Conservation (phyloP, 345 rosid genomes). For the Luvunga scandens region DNA sequence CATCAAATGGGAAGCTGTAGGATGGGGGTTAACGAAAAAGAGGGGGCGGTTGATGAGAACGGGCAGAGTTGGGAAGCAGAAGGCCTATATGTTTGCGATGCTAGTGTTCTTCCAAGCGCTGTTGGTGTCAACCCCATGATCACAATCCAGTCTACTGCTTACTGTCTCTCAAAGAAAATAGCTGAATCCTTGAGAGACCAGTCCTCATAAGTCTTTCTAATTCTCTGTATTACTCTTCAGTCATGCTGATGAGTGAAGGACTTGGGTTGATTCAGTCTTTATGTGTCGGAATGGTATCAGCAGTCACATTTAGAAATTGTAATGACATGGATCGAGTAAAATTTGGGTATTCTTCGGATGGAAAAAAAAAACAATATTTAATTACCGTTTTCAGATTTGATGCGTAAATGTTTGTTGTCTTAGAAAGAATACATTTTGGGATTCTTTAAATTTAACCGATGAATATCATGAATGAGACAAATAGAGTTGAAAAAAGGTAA, state of each 20-base stretch:
- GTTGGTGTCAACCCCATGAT: constrained; percentile 75
- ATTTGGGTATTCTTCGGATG: neutral
- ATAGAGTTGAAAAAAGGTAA: too few species aligned
- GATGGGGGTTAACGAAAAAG: constrained; percentile 45
- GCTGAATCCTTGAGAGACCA: constrained; percentile 32
- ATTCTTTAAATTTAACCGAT: neutral
- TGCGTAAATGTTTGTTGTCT: neutral
- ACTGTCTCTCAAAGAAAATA: constrained; percentile 51
- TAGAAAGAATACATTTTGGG: neutral
- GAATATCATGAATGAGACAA: neutral
- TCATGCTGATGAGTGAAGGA: too few species aligned
- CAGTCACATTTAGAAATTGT: neutral
- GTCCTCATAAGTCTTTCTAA: constrained; percentile 2
- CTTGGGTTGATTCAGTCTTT: neutral
- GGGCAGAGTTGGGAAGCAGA: constrained; percentile 70
- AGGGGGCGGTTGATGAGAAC: constrained; percentile 51
- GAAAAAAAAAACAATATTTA: neutral
- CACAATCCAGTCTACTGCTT: constrained; percentile 65
- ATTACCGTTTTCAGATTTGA: neutral
- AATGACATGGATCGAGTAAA: neutral
- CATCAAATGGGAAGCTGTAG: constrained; percentile 76
- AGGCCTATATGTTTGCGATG: constrained; percentile 55
- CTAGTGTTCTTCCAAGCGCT: constrained; percentile 58
- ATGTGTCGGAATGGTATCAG: too few species aligned
- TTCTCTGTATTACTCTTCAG: neutral